phyloP scores from a whole-genome alignment of 2,329 filamentous ascomycete species.

The Microascus cirrosus region DNA sequence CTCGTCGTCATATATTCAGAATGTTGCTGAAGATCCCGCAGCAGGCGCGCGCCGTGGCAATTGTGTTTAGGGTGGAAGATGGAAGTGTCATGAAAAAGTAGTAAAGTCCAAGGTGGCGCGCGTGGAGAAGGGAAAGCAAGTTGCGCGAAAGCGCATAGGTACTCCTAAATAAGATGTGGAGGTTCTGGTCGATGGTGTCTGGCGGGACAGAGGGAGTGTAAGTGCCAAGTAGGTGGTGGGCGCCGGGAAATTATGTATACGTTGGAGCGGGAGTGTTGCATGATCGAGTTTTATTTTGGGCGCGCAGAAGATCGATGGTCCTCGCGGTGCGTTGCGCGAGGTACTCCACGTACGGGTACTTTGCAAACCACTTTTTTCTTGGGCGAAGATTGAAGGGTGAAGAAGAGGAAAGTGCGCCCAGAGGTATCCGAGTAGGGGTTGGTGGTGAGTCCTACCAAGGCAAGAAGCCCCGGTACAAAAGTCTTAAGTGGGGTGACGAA shows the following conservation, averaged over 20 bases:
- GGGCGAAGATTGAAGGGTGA: background rate
- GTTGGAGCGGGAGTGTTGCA: slow-evolving; percentile 3
- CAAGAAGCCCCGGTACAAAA: slow-evolving; percentile 1
- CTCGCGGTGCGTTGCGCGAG: background rate
- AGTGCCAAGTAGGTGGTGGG: slow-evolving; percentile 1
- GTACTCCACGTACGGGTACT: background rate
- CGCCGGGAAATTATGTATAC: slow-evolving; percentile 4
- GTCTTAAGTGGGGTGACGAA: background rate
- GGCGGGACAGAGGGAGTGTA: background rate
- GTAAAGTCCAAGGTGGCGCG: background rate
- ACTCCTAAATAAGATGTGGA: background rate
- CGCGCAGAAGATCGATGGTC: background rate
- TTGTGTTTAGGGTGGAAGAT: background rate
- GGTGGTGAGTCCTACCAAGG: slow-evolving; percentile 1
- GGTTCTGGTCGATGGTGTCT: background rate
- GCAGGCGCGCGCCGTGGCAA: background rate
- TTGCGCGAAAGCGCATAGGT: background rate
- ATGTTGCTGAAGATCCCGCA: background rate
- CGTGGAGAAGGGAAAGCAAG: background rate
- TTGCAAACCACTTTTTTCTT: background rate
- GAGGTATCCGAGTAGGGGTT: background rate
- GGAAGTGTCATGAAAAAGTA: background rate
- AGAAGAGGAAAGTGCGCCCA: background rate
- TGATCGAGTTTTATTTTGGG: slow-evolving; percentile 3
- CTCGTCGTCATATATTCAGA: background rate